A percentile compares a stretch with the other conserved stretches of the same genome.
Conservation (phyloP, 1,284 basidiomycete species). For the Amylostereum areolatum region DNA sequence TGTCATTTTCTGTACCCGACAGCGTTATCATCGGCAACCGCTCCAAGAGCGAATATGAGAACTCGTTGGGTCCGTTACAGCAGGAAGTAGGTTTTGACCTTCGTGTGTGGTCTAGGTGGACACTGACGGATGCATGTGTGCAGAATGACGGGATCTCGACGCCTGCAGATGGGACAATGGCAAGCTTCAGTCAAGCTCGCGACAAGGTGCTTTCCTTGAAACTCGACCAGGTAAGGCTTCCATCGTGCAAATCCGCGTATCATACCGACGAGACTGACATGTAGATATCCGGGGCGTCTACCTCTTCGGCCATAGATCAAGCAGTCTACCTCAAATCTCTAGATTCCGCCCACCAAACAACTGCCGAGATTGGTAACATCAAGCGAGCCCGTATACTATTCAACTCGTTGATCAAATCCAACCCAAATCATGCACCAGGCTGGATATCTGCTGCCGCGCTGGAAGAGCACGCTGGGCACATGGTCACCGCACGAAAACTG, state of each 20-base stretch:
- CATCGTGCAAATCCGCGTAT: background rate
- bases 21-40: conserved; percentile 85
- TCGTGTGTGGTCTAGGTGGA: background rate
- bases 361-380: conserved; percentile 97
- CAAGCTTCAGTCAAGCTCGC: conserved; percentile 94
- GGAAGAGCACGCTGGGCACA: conserved; percentile 94
- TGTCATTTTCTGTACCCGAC: conserved; percentile 88
- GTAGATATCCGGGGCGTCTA: conserved; percentile 70
- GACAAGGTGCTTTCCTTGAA: conserved; percentile 93
- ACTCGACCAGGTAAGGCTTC: conserved; percentile 71
- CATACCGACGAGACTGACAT: background rate
- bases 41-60: conserved; percentile 71
- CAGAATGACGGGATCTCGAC: conserved; percentile 72
- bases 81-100: conserved; percentile 46
- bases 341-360: conserved; percentile 87
- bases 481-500: conserved; percentile 91
- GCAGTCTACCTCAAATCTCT: conserved; percentile 96
- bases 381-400: conserved; percentile 95
- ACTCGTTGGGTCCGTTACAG: conserved; percentile 61
- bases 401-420: conserved; percentile 94
- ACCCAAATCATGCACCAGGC: conserved; percentile 94
- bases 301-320: conserved; percentile 82
- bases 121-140: conserved; percentile 1
- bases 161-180: conserved; percentile 76
- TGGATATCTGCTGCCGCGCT: conserved; percentile 98